phyloP scores from a whole-genome alignment of 306 rosid genomes.

The Ochetophila trinervis region DNA sequence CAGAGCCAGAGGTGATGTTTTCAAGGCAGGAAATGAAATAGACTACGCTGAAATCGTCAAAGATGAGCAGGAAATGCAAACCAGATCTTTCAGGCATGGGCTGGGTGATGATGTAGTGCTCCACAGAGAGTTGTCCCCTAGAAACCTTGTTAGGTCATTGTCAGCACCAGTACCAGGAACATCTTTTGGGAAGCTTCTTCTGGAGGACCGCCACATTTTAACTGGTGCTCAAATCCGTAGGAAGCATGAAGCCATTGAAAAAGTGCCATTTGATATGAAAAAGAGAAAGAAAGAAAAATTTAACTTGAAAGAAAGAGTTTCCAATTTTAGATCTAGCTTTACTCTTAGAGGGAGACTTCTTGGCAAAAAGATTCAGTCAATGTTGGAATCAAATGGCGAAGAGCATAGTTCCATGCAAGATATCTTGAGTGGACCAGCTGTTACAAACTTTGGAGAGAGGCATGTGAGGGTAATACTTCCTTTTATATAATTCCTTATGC shows the following conservation, averaged over 20 bases:
- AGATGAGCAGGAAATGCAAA: constrained; percentile 50
- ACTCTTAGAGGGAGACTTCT: constrained; percentile 69
- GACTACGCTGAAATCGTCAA: constrained; percentile 43
- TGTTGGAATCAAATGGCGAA: constrained; percentile 42
- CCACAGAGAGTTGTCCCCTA: constrained; percentile 67
- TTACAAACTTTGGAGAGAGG: constrained; percentile 59
- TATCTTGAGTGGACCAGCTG: constrained; percentile 85
- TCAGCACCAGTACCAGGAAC: constrained; percentile 98
- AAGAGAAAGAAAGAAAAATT: constrained; percentile 70
- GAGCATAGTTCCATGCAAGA: constrained; percentile 51
- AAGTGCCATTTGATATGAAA: constrained; percentile 39
- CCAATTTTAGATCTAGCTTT: constrained; percentile 68
- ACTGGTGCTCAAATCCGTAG: constrained; percentile 88
- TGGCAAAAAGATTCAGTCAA: constrained; percentile 68
- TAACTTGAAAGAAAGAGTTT: constrained; percentile 80
- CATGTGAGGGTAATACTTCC: constrained; percentile 52
- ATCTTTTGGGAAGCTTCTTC: constrained; percentile 96
- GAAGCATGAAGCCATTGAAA: constrained; percentile 80
- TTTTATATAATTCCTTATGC: background rate
- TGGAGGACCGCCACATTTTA: constrained; percentile 85
- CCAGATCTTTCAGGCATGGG: constrained; percentile 82
- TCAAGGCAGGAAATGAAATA: constrained; percentile 28
- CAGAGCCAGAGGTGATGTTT: constrained; percentile 32
- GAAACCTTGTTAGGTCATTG: constrained; percentile 81
- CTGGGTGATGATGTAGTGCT: constrained; percentile 40